These are phyloP conservation scores for Actinomucor elegans DNA, from an alignment of 371 early-diverging fungal genomes.

Conservation along the genomic window DNA sequence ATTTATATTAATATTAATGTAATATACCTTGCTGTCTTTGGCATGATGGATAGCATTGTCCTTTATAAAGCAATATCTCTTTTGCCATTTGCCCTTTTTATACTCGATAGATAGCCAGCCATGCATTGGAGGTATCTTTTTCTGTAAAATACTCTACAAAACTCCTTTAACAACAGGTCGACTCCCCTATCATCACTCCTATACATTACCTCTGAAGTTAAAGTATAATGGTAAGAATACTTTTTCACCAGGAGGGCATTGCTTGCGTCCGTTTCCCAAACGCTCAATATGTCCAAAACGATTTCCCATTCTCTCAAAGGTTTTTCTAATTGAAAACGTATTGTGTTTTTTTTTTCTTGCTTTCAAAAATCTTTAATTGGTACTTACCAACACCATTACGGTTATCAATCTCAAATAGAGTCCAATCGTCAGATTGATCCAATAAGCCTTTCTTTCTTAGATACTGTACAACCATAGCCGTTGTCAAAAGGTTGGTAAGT, in stretches of 20 bases:
- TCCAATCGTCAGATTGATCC: conserved; percentile 72
- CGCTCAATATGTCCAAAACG: conserved; percentile 72
- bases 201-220: conserved; percentile 53
- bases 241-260: conserved; percentile 79
- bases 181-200: too few relatives aligned
- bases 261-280: conserved; percentile 74
- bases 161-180: too few relatives aligned
- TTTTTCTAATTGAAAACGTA: conserved; percentile 65
- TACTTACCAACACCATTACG: conserved; percentile 67
- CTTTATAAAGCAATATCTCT: conserved; percentile 64
- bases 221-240: conserved; percentile 54
- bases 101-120: conserved; percentile 71
- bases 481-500: conserved; percentile 71
- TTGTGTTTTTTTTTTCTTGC: not conserved
- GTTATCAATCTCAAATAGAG: conserved; percentile 86
- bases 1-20: too few relatives aligned
- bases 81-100: conserved; percentile 79
- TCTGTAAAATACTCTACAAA: conserved; percentile 33
- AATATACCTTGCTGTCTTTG: conserved; percentile 68
- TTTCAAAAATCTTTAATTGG: not conserved
- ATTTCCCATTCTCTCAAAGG: conserved; percentile 91
- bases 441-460: conserved; percentile 62
- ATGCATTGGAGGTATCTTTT: conserved; percentile 48
- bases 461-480: conserved; percentile 70
- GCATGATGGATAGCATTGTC: conserved; percentile 71